These are phyloP conservation scores for Thalassiosira sp. DNA, from an alignment of 352 stramenopile genomes.

Conservation along the genomic window DNA sequence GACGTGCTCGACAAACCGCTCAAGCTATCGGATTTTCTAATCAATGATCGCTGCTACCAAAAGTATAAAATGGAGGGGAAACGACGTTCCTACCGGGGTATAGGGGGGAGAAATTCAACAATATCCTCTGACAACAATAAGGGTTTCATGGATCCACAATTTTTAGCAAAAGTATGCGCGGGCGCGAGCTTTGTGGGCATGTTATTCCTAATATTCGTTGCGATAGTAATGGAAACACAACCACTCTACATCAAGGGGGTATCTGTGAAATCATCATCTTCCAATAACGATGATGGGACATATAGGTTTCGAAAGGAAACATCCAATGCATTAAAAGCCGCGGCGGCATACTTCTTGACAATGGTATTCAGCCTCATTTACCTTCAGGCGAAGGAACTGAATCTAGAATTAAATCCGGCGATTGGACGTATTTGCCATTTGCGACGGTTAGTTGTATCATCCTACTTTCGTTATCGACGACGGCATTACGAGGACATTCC, in stretches of 20 bases:
- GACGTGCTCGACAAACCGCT: constrained; percentile 46
- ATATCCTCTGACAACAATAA: neutral
- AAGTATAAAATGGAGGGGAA: constrained; percentile 37
- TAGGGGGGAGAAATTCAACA: constrained; percentile 10
- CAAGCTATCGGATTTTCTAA: constrained; percentile 45
- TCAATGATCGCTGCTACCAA: constrained; percentile 48
- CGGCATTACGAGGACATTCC: constrained; percentile 56
- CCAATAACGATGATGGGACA: constrained; percentile 21
- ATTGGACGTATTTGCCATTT: constrained; percentile 44
- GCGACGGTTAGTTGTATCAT: constrained; percentile 21
- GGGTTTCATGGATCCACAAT: constrained; percentile 30
- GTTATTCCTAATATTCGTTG: constrained; percentile 53
- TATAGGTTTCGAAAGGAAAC: constrained; percentile 53
- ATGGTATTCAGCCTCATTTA: constrained; percentile 55
- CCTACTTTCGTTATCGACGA: constrained; percentile 47
- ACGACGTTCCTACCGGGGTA: constrained; percentile 18
- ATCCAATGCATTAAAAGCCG: constrained; percentile 53
- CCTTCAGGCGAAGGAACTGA: constrained; percentile 44
- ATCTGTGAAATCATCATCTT: constrained; percentile 33
- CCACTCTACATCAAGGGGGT: constrained; percentile 51
- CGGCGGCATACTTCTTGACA: constrained; percentile 51
- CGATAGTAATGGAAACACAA: constrained; percentile 48
- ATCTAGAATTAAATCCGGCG: constrained; percentile 37
- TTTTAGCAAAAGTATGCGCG: constrained; percentile 44
- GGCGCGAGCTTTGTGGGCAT: constrained; percentile 41